These are phyloP conservation scores for Xerophyta viscosa DNA, from an alignment of 106 monocot genomes.

Conservation along the genomic window DNA sequence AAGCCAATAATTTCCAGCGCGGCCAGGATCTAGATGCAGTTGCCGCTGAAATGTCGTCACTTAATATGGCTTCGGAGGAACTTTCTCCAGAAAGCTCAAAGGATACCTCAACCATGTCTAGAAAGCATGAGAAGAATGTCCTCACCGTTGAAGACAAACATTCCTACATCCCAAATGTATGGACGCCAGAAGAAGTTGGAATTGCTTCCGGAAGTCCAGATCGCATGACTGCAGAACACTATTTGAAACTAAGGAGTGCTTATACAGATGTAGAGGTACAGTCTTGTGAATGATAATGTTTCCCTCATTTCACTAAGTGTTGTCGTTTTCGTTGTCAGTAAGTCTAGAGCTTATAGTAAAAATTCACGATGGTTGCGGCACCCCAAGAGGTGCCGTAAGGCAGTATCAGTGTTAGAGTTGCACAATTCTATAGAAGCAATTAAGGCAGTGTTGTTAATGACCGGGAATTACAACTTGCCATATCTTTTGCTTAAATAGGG, in stretches of 20 bases:
- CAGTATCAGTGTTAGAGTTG: no score
- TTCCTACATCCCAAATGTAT: constrained; percentile 49
- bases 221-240: constrained; percentile 50
- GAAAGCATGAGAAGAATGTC: no score
- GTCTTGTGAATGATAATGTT: neutral
- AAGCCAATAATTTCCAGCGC: neutral
- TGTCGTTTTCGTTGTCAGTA: no score
- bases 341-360: no score
- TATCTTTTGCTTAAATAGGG: no score
- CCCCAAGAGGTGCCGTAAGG: no score
- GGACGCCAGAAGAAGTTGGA: constrained; percentile 69
- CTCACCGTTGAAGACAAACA: constrained; percentile 11
- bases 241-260: constrained; percentile 62
- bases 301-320: no score
- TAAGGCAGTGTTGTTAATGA: no score
- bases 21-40: neutral
- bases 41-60: constrained; percentile 1
- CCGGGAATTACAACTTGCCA: no score
- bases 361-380: no score
- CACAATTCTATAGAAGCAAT: no score
- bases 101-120: neutral
- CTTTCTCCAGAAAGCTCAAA: neutral
- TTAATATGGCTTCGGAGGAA: constrained; percentile 37
- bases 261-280: constrained; percentile 83
- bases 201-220: constrained; percentile 67